Evolutionary conservation across 345 rosid species (phyloP), one percentile per base, ranked within the genome.

Genomic region (Fremontodendron californicum): DNA sequence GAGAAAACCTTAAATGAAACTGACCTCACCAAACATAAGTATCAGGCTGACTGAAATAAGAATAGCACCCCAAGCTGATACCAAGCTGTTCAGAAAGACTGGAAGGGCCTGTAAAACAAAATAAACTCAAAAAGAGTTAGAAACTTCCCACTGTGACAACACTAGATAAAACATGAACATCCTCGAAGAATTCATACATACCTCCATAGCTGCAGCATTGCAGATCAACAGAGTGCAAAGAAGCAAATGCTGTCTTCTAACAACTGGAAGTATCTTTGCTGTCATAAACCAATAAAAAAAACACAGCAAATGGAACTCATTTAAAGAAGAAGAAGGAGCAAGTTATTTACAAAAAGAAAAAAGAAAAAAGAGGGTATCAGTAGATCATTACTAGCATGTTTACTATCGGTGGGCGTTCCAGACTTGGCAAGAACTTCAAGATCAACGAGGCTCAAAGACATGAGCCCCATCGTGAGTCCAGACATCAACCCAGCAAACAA

Each of bases 171-270:
- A 35, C 27, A 71, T 57, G 46, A 31, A 39, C 5, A 2, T 3
- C 9, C 4, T 60, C 65, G 1, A 33, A 51, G 29, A 11, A 21
- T 33, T 62, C 46, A 1, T 71, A 88, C 46, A 1, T 71, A 88
- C 93, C 96, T 91, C 96, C 96, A 89, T 91, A 3, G 95, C 89
- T 67, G 92, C 93, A 27, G 96, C 93, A 79, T 91, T 89, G 86
- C 90, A 88, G 2, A 91, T 81, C 16, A 89, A 82, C 48, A 91
- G 84, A 13, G 92, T 88, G 84, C 93, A 89, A 13, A 91, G 90
- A 78, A 91, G 74, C 62, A 89, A 78, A 75, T 91, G 96, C 72
- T 90, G 91, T 37, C 79, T 84, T 84, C 42, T 81, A 55, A 89
- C 93, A 70, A 91, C 92, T 0, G 96, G 92, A 49, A 91, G 73